Percentiles rank a stretch among this genome's conserved stretches.
These are phyloP conservation scores for Leptomonas pyrrhocoris DNA, from an alignment of 208 protist species.

Conservation along the genomic window DNA sequence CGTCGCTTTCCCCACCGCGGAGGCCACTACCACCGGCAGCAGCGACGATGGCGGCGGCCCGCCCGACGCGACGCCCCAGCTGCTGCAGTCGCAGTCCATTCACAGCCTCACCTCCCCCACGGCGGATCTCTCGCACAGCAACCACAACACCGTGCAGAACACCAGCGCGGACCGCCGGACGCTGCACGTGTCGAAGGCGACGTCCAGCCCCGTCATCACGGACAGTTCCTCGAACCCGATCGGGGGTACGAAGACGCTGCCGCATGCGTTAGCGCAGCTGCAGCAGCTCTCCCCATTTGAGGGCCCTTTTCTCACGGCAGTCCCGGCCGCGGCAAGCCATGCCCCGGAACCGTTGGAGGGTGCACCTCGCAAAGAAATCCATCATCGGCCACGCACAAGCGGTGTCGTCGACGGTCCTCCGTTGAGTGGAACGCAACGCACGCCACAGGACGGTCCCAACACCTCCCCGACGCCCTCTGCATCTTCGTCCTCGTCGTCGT, in stretches of 20 bases:
- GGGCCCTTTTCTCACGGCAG: background rate
- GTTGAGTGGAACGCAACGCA: too few species aligned
- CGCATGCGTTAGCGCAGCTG: background rate
- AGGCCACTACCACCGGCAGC: background rate
- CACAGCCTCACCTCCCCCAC: slow-evolving; percentile 3
- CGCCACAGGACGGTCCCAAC: background rate
- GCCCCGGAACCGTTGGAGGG: background rate
- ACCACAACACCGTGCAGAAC: slow-evolving; percentile 7
- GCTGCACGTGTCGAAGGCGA: background rate
- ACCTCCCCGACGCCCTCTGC: background rate
- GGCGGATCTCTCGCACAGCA: background rate
- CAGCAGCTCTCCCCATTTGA: background rate
- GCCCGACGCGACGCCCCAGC: slow-evolving; percentile 8
- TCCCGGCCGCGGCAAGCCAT: background rate
- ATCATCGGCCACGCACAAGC: background rate
- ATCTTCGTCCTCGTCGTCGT: background rate
- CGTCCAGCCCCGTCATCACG: slow-evolving; percentile 5
- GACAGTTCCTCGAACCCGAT: slow-evolving; percentile 1
- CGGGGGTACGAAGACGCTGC: background rate
- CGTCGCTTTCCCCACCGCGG: background rate
- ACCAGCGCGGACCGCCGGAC: background rate
- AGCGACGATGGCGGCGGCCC: background rate
- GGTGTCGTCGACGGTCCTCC: background rate
- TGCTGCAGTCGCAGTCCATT: slow-evolving; percentile 7
- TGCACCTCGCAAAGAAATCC: too few species aligned